Conservation (phyloP, 495 filamentous ascomycete species). For the Rhypophila decipiens region DNA sequence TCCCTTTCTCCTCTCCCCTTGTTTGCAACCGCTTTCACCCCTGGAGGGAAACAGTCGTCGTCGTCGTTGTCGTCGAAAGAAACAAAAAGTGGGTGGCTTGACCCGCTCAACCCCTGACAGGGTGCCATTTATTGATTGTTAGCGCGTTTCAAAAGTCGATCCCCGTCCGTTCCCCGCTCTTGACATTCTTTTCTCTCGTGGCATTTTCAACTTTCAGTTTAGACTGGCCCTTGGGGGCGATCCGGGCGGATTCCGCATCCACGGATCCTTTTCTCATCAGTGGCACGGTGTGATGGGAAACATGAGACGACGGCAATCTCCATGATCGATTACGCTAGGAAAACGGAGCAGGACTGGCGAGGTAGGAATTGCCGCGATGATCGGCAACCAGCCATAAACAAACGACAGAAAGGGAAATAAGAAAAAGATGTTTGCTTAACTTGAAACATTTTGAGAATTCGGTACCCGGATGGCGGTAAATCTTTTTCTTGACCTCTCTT, state of each 20-base stretch:
- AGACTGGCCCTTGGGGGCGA: too few relatives aligned
- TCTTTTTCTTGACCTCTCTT: background rate
- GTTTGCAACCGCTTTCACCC: too few relatives aligned
- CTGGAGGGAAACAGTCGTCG: too few relatives aligned
- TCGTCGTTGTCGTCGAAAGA: background rate
- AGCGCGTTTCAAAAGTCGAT: constrained; percentile 1
- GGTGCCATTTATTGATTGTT: background rate
- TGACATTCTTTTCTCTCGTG: too few relatives aligned
- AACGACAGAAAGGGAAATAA: background rate
- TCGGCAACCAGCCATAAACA: background rate
- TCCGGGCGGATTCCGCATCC: background rate
- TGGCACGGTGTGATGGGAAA: too few relatives aligned
- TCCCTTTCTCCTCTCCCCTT: too few relatives aligned
- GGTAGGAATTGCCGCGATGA: background rate
- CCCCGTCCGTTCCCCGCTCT: background rate
- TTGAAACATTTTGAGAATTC: background rate
- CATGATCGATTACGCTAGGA: background rate
- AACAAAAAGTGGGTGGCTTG: background rate
- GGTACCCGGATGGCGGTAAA: background rate
- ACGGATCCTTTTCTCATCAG: background rate
- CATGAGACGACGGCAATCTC: too few relatives aligned
- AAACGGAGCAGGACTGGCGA: background rate
- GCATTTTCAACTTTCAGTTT: too few relatives aligned
- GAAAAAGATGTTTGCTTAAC: background rate
- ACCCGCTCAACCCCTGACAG: too few relatives aligned